phyloP scores from a whole-genome alignment of 2,329 filamentous ascomycete genomes.

The Saccharata proteae region DNA sequence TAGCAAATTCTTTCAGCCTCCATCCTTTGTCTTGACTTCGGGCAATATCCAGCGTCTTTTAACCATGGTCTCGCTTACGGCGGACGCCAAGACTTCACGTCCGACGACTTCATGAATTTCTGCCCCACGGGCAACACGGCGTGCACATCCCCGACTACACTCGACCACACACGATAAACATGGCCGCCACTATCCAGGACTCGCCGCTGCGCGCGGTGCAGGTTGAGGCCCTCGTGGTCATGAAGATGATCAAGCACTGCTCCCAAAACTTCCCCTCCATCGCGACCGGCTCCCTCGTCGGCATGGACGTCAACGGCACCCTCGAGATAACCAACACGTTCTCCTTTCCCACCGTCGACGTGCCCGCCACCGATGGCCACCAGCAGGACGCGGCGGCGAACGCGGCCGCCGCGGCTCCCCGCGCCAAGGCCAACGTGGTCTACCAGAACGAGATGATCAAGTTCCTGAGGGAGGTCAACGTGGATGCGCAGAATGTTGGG shows the following conservation, averaged over 20 bases:
- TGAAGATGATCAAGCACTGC: conserved; percentile 97
- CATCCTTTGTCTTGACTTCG: too few relatives aligned
- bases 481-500: conserved; percentile 93
- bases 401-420: conserved; percentile 74
- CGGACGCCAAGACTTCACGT: neutral
- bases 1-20: too few relatives aligned
- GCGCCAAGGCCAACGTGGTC: conserved; percentile 74
- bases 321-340: conserved; percentile 93
- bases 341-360: conserved; percentile 77
- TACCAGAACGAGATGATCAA: conserved; percentile 98
- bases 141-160: conserved; percentile 6
- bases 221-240: conserved; percentile 89
- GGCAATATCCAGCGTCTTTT: too few relatives aligned
- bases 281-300: conserved; percentile 81
- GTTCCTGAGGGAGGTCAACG: conserved; percentile 91
- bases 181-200: conserved; percentile 26
- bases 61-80: too few relatives aligned
- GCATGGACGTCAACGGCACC: conserved; percentile 73
- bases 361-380: conserved; percentile 40
- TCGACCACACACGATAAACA: conserved; percentile 11
- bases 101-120: conserved; percentile 8
- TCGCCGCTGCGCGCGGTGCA: conserved; percentile 71
- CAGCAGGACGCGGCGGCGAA: conserved; percentile 29
- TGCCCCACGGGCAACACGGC: conserved; percentile 9
- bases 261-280: conserved; percentile 76